Evolutionary conservation across 2,329 filamentous ascomycete genomes (phyloP).

Genomic region (Paramyrothecium sp.): DNA sequence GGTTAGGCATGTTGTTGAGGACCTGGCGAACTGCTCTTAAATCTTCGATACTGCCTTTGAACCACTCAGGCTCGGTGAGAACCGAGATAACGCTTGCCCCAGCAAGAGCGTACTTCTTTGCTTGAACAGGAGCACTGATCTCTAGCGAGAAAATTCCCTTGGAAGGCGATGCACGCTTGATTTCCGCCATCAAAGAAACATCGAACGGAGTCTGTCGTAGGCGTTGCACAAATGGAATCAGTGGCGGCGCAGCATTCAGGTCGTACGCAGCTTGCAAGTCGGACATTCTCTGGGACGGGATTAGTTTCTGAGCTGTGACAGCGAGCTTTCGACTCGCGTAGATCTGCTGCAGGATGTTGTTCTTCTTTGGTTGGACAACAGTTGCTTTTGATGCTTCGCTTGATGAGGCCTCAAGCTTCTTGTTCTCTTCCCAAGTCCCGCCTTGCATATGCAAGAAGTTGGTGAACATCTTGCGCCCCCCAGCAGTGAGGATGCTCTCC

Average conservation of each 20-base stretch:
- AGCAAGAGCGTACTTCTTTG: slow-evolving; percentile 85
- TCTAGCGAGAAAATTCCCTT: slow-evolving; percentile 91
- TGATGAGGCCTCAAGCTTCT: slow-evolving; percentile 46
- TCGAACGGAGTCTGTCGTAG: slow-evolving; percentile 79
- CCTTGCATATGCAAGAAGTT: slow-evolving; percentile 89
- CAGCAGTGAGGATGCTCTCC: slow-evolving; percentile 90
- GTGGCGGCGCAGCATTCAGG: slow-evolving; percentile 79
- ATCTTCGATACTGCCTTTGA: slow-evolving; percentile 97
- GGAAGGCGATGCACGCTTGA: slow-evolving; percentile 93
- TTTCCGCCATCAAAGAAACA: slow-evolving; percentile 95
- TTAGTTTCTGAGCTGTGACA: slow-evolving; percentile 76
- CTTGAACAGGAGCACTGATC: slow-evolving; percentile 85
- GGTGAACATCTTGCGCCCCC: slow-evolving; percentile 84
- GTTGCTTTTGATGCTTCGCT: slow-evolving; percentile 21
- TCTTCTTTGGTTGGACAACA: slow-evolving; percentile 53
- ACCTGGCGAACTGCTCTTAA: slow-evolving; percentile 83
- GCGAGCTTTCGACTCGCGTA: slow-evolving; percentile 76
- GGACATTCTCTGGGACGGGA: slow-evolving; percentile 78
- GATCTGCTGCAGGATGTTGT: slow-evolving; percentile 87
- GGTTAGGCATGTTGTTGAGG: slow-evolving; percentile 85
- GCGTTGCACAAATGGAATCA: slow-evolving; percentile 76
- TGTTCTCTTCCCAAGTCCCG: slow-evolving; percentile 88
- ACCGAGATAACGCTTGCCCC: slow-evolving; percentile 97
- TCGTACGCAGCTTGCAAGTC: slow-evolving; percentile 88
- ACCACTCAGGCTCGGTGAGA: slow-evolving; percentile 98